These are phyloP conservation scores for Pestalotiopsis sp. DNA, from an alignment of 2,329 filamentous ascomycete species.

Conservation along the genomic window DNA sequence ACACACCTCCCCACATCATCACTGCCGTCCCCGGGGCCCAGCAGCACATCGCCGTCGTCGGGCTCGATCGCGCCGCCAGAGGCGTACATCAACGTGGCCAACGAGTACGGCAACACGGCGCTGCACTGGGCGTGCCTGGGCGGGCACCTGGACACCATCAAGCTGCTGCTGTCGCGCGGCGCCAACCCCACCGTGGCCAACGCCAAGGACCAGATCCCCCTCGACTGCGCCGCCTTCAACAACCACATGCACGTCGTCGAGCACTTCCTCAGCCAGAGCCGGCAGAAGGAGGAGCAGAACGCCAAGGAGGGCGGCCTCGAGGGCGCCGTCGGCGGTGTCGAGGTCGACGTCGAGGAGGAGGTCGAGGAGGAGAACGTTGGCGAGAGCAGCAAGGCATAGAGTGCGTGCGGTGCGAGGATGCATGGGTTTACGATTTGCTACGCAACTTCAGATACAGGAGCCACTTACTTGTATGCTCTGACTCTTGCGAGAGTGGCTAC, in stretches of 20 bases:
- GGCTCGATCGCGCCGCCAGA: conserved; percentile 27
- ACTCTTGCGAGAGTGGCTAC: neutral
- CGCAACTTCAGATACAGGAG: neutral
- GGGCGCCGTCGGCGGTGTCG: conserved; percentile 34
- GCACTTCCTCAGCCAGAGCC: conserved; percentile 56
- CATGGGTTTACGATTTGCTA: neutral
- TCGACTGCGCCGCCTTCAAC: conserved; percentile 74
- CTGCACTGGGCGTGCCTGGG: conserved; percentile 94
- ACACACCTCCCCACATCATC: conserved; percentile 37
- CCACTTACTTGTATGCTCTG: neutral
- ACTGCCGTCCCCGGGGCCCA: conserved; percentile 20
- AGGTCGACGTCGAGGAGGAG: conserved; percentile 23
- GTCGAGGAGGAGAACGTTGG: neutral
- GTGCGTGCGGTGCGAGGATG: too few relatives aligned
- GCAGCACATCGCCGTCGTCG: conserved; percentile 19
- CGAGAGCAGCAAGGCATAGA: neutral
- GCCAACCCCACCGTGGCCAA: conserved; percentile 81
- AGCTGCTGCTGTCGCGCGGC: conserved; percentile 74
- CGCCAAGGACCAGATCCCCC: conserved; percentile 78
- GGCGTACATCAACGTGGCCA: conserved; percentile 67
- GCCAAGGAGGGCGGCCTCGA: conserved; percentile 45
- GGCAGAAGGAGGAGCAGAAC: conserved; percentile 51
- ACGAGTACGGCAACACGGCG: conserved; percentile 85
- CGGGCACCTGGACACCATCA: conserved; percentile 80
- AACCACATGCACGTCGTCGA: conserved; percentile 68